Percentiles rank a stretch among this genome's conserved stretches.
Conservation (phyloP, 331 rosid species). For the Erythrophleum ivorense region DNA sequence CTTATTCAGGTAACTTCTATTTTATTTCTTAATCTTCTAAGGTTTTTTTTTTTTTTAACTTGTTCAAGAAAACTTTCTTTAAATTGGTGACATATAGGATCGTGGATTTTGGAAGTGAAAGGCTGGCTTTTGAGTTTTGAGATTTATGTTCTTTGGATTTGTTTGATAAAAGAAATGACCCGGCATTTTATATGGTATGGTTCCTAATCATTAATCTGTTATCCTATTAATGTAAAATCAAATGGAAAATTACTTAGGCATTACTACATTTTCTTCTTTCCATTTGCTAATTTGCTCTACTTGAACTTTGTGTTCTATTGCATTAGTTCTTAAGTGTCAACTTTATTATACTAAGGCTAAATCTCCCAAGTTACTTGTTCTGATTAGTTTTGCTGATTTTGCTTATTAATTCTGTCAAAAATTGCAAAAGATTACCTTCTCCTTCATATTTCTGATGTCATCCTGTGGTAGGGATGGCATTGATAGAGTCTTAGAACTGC, state of each 20-base stretch:
- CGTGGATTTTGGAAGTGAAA: not conserved
- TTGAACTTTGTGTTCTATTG: not conserved
- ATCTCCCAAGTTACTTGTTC: not conserved
- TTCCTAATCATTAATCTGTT: not conserved
- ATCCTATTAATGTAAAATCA: not conserved
- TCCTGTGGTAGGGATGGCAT: not conserved
- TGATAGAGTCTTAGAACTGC: not conserved
- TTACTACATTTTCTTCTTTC: not conserved
- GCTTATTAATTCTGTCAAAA: not conserved
- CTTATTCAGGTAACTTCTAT: conserved; percentile 73
- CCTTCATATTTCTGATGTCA: not conserved
- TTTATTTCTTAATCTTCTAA: not conserved
- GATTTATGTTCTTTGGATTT: not conserved
- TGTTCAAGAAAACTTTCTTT: not conserved
- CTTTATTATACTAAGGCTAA: not conserved
- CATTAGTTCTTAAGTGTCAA: not conserved
- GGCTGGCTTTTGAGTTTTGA: not conserved
- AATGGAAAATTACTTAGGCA: not conserved
- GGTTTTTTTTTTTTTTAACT: conserved; percentile 12
- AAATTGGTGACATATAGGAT: not conserved
- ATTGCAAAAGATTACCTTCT: not conserved
- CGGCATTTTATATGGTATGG: not conserved
- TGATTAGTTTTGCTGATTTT: not conserved
- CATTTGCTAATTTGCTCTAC: not conserved
- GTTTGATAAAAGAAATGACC: not conserved